Conservation (phyloP, 1,284 basidiomycete genomes). For the Meira nashicola region DNA sequence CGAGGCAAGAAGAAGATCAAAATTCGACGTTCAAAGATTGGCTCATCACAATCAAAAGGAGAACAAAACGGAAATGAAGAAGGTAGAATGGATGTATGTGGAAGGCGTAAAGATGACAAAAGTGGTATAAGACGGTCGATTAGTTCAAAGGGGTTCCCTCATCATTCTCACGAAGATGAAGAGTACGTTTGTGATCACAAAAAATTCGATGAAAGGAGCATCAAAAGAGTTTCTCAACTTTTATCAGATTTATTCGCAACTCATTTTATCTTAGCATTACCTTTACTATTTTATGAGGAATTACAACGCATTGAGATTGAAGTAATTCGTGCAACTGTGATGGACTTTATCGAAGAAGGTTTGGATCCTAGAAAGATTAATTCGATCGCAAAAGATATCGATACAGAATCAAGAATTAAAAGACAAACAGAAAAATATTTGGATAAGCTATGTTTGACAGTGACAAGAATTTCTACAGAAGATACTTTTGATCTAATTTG, state of each 20-base stretch:
- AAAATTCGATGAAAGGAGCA: slow-evolving; percentile 2
- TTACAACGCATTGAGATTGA: slow-evolving; percentile 20
- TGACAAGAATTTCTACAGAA: slow-evolving; percentile 17
- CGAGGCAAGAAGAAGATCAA: too few species aligned
- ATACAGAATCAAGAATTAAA: slow-evolving; percentile 12
- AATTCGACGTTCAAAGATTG: too few species aligned
- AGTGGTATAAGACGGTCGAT: too few species aligned
- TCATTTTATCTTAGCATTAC: slow-evolving; percentile 15
- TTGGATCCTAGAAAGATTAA: slow-evolving; percentile 9
- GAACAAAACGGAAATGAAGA: too few species aligned
- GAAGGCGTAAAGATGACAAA: too few species aligned
- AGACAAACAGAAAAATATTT: slow-evolving; percentile 12
- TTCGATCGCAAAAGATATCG: slow-evolving; percentile 7
- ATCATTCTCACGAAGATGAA: too few species aligned
- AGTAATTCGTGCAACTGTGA: slow-evolving; percentile 18
- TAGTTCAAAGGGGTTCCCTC: too few species aligned
- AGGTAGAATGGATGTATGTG: too few species aligned
- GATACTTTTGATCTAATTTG: slow-evolving; percentile 26
- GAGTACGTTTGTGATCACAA: slow-evolving; percentile 6
- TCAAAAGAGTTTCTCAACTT: slow-evolving; percentile 13
- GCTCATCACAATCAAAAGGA: too few species aligned
- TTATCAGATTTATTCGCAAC: slow-evolving; percentile 18
- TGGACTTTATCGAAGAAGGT: slow-evolving; percentile 19
- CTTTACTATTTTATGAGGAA: slow-evolving; percentile 15
- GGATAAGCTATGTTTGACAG: too few species aligned